Base-by-base conservation (phyloP, 495 filamentous ascomycete genomes). In the Podospora comata region DNA sequence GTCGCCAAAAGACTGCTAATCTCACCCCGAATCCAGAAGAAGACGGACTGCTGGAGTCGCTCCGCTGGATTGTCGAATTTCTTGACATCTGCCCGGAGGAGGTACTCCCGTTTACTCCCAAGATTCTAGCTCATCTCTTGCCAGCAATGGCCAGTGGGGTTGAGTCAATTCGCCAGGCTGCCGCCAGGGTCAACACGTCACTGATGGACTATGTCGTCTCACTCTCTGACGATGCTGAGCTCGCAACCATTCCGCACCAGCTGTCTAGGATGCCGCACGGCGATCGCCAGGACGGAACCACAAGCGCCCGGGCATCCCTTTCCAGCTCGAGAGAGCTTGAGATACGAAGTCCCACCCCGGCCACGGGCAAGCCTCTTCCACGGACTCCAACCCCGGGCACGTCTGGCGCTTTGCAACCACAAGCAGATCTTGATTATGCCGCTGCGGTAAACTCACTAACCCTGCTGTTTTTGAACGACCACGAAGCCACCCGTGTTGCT, bases 71-170 rank as follows among this genome's bases (percentile, higher is more conserved):
- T 71, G 94, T 97, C 68, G 89, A 89, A 58, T 97, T 99, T 74
- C 92, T 99, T 70, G 94, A 97, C 56, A 97, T 99, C 59, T 97
- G 92, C 70, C 94, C 95, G 4, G 96, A 97, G 76, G 96, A 98
- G 70, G 94, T 99, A n/a, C 85, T 99, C 48, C 90, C 90, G 2
- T 98, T 98, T 76, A 93, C 96, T 1, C 96, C 96, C 16, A 88
- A 92, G 63, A 88, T 99, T 57, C 80, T 99, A 48, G 92, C 92
- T 1, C 93, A 97, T 73, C 89, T 99, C 7, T 86, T 99, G 13
- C 96, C 96, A 19, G 94, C 93, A 23, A 93, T 99, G 88, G 92
- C 94, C 7, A 96, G 93, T 74, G 91, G 90, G 65, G 88, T 94
- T 0, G 93, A 97, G 67, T 84, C 88, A 65, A 96, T 99, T 67